A percentile compares a stretch with the other conserved stretches of the same genome.
phyloP scores from a whole-genome alignment of 163 green algal species.

The Coccomyxa subellipsoidea region DNA sequence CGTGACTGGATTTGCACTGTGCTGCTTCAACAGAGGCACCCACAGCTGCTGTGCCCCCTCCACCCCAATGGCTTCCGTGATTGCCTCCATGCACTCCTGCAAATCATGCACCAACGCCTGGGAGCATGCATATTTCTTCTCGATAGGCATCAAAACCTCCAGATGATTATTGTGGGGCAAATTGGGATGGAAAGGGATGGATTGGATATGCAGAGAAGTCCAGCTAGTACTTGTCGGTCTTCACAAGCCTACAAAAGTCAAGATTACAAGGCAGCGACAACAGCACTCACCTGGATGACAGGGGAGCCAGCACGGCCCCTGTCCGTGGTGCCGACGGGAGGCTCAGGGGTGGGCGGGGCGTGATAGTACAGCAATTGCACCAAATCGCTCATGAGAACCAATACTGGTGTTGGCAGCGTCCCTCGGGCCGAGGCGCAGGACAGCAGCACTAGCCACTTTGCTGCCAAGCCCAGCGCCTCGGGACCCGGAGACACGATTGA shows the following conservation, averaged over 20 bases:
- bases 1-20: background rate
- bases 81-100: slow-evolving; percentile 13
- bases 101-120: background rate
- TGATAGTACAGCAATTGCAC: slow-evolving; percentile 30
- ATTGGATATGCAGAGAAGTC: background rate
- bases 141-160: too few species aligned
- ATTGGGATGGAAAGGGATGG: too few species aligned
- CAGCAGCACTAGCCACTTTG: slow-evolving; percentile 12
- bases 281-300: background rate
- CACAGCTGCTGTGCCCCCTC: slow-evolving; percentile 3
- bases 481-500: background rate
- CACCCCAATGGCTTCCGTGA: background rate
- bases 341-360: background rate
- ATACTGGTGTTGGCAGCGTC: background rate
- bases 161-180: too few species aligned
- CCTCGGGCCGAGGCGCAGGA: background rate
- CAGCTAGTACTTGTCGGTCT: too few species aligned
- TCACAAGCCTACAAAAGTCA: background rate
- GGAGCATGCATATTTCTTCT: too few species aligned
- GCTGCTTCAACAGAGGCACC: slow-evolving; percentile 5
- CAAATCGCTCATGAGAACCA: slow-evolving; percentile 17
- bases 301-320: background rate
- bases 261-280: background rate
- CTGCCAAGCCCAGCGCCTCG: background rate
- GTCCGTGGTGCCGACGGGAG: background rate